A percentile compares a stretch with the other conserved stretches of the same genome.
These are phyloP conservation scores for Knoxia roxburghii DNA, from an alignment of 257 asterid species.

Conservation along the genomic window DNA sequence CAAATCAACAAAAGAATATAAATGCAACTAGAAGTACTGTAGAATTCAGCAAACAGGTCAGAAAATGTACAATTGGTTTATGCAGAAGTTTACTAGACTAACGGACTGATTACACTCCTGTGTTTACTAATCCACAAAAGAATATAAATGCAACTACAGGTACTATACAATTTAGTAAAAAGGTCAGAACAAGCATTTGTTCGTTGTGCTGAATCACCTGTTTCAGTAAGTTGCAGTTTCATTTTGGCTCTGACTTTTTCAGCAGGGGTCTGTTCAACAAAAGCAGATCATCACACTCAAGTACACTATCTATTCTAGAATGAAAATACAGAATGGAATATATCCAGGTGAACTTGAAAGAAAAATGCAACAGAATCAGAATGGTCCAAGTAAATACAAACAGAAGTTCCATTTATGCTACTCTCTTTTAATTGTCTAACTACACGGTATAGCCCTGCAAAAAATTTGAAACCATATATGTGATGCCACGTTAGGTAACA, in stretches of 20 bases:
- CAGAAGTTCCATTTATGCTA: neutral
- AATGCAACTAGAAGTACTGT: too few species aligned
- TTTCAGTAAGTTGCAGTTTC: constrained; percentile 83
- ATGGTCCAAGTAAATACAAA: neutral
- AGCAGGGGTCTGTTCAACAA: constrained; percentile 57
- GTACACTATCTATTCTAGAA: neutral
- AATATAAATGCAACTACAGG: neutral
- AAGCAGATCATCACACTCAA: constrained; percentile 20
- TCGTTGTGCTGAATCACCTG: constrained; percentile 45
- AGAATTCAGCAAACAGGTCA: too few species aligned
- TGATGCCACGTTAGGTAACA: neutral
- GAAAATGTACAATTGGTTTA: too few species aligned
- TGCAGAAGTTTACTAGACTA: too few species aligned
- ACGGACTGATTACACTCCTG: too few species aligned
- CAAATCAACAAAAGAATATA: too few species aligned
- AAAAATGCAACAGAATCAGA: neutral
- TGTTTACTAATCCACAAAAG: neutral
- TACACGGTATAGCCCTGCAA: neutral
- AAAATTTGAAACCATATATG: neutral
- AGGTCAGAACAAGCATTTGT: neutral
- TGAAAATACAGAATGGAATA: neutral
- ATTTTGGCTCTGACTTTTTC: constrained; percentile 91
- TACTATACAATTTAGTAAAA: constrained; percentile 1
- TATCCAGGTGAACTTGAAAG: neutral
- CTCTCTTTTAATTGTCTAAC: neutral